These are phyloP conservation scores for Circinella minor DNA, from an alignment of 371 early-diverging fungal species.

Conservation along the genomic window DNA sequence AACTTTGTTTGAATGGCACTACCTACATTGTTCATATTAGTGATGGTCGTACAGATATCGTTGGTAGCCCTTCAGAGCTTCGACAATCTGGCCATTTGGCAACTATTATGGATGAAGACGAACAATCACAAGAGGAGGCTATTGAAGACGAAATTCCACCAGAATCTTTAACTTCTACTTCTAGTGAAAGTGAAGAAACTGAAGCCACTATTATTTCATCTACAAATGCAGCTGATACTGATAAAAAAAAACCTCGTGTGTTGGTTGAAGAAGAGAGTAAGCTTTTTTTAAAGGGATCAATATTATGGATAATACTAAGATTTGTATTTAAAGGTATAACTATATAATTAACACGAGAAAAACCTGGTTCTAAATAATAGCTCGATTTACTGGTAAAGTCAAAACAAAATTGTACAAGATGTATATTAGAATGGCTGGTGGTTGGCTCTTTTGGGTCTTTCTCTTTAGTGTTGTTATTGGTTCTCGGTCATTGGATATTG, in stretches of 20 bases:
- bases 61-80: conserved; percentile 51
- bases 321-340: too few species aligned
- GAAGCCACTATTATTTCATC: neutral
- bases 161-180: neutral
- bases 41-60: conserved; percentile 53
- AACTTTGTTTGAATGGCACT: conserved; percentile 72
- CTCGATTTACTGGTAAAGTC: conserved; percentile 59
- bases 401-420: conserved; percentile 51
- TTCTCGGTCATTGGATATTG: conserved; percentile 53
- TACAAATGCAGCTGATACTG: neutral
- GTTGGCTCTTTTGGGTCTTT: conserved; percentile 53
- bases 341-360: neutral
- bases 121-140: conserved; percentile 28
- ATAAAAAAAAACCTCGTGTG: conserved; percentile 30
- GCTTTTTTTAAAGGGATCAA: neutral
- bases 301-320: too few species aligned
- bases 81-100: conserved; percentile 44
- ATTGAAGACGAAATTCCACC: conserved; percentile 27
- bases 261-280: conserved; percentile 45
- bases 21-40: conserved; percentile 68
- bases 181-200: neutral
- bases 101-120: conserved; percentile 49
- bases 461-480: conserved; percentile 43
- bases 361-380: conserved; percentile 2
- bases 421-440: conserved; percentile 55